Evolutionary conservation across 163 green algal species (phyloP), one percentile per base, ranked within the genome.

Genomic region (Scenedesmus sp.): DNA sequence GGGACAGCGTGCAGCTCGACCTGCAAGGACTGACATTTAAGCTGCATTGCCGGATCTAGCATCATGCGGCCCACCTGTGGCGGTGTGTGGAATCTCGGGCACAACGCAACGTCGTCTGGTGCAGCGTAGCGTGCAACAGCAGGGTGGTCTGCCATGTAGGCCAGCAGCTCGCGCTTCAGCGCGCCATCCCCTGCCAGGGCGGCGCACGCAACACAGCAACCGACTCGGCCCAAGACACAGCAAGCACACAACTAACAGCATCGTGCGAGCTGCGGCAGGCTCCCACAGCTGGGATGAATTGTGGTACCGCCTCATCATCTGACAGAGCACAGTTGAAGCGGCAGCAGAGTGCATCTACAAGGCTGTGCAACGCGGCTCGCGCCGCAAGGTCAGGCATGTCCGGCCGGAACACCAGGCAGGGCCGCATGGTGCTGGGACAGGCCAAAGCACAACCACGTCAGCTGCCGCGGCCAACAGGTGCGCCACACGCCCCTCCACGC

Each of bases 101-200:
- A 98, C 94, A 90, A 97, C 0, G 95, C 93, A 0, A 97, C 94
- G 37, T 97, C 93, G 53, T 97, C 95, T 9, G 96, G 96, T 61
- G 97, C 85, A 12, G 68, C 85, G 42, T 56, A 89, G 15, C n/a
- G 30, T 3, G 85, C 85, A 40, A 89, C 44, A 24, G 59, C 30
- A 13, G 88, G 68, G 81, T 89, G 88, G 0, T 46, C 35, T 5
- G 46, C 65, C 81, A 92, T 85, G 65, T 68, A 92, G 0, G 37
- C 68, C 40, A 92, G 89, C n/a, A 92, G n/a, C 40, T 86, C 83
- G 42, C 22, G 24, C 49, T 30, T 44, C 42, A 92, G 43, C 37
- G 18, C 83, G 3, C 82, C 82, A 33, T 89, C 82, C 24, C 53
- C 87, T 87, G 87, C 2, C 13, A 37, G 10, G 33, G 68, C 20